A percentile compares a stretch with the other conserved stretches of the same genome.
Evolutionary conservation across 73 alveolate species (phyloP).

Genomic region (Tetrahymena thermophila): DNA sequence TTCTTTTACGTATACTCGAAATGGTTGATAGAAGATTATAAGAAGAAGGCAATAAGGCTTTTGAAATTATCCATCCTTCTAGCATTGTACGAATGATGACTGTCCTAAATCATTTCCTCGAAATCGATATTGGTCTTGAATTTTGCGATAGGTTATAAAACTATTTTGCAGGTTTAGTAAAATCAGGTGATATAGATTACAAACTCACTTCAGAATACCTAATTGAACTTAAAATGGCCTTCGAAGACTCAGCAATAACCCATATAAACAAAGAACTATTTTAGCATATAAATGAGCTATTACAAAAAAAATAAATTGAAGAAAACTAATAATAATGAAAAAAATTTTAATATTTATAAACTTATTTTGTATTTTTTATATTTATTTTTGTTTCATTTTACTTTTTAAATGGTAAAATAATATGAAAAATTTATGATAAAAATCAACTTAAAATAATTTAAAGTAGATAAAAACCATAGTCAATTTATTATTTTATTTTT

Average conservation of each 20-base stretch:
- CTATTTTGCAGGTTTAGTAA: not conserved
- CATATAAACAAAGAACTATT: not conserved
- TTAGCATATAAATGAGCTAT: not conserved
- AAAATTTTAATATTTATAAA: not conserved
- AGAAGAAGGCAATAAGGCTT: not conserved
- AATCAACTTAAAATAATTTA: too few species aligned
- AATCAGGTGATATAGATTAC: not conserved
- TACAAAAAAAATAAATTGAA: not conserved
- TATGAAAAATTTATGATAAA: too few species aligned
- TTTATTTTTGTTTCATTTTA: too few species aligned
- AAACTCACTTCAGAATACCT: not conserved
- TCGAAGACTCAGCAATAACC: not conserved
- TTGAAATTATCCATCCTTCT: not conserved
- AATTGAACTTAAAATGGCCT: not conserved
- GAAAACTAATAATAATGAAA: not conserved
- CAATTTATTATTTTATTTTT: too few species aligned
- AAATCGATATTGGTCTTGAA: not conserved
- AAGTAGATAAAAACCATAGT: too few species aligned
- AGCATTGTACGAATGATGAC: not conserved
- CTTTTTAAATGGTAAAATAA: too few species aligned
- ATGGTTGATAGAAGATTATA: not conserved
- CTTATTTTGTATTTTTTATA: too few species aligned
- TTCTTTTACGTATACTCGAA: not conserved
- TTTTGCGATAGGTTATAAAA: not conserved
- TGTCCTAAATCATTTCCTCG: not conserved